These are phyloP conservation scores for Stenogyne calaminthoides DNA, from an alignment of 305 asterid genomes.

Conservation along the genomic window DNA sequence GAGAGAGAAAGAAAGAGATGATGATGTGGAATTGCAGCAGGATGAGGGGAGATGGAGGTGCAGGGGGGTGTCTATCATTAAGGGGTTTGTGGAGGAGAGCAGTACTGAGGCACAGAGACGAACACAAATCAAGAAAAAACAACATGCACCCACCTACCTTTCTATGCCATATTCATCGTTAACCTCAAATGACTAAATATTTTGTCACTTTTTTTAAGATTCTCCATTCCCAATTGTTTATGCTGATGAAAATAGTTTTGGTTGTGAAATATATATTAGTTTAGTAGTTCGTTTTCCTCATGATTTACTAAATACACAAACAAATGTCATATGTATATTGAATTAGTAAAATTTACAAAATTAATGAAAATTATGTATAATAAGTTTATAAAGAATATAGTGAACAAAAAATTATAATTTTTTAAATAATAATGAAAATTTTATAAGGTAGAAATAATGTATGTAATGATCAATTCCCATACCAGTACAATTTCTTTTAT, in stretches of 20 bases:
- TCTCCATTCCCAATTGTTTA: conserved; percentile 14
- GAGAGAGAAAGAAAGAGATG: conserved; percentile 33
- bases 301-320: background rate
- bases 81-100: conserved; percentile 38
- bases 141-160: background rate
- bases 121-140: conserved; percentile 28
- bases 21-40: conserved; percentile 30
- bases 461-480: background rate
- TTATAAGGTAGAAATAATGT: background rate
- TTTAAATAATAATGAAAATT: background rate
- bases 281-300: background rate
- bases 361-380: background rate
- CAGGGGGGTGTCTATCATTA: conserved; percentile 46
- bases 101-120: conserved; percentile 25
- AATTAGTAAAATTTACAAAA: background rate
- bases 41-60: conserved; percentile 6
- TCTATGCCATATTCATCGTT: conserved; percentile 24
- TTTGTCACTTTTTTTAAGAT: conserved; percentile 4
- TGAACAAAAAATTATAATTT: background rate
- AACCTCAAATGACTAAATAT: conserved; percentile 16
- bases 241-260: background rate
- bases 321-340: background rate
- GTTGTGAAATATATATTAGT: background rate
- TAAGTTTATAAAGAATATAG: background rate
- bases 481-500: too few relatives aligned